Base-by-base conservation (phyloP, 495 filamentous ascomycete genomes). In the Cercophora newfieldiana region DNA sequence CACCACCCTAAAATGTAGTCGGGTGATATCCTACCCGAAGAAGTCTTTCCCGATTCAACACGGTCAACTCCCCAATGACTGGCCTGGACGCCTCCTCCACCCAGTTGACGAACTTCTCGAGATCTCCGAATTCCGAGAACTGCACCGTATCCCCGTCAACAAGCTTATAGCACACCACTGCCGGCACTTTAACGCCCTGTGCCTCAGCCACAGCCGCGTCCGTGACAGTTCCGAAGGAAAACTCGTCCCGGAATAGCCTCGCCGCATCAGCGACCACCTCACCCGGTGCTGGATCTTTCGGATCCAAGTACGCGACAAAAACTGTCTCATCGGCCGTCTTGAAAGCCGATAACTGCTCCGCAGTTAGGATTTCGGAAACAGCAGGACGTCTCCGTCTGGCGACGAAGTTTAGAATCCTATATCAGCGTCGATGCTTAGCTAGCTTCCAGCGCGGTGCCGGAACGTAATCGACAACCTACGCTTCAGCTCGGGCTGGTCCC, bases 11-110 rank as follows among this genome's bases (percentile, higher is more conserved):
- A 22, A 61, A 26, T 24, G 6, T 24, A 51, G 24, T 22, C 18
- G 10, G 10, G 3, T 44, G 2, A 51, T 1, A 21, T 70, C 78
- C 66, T 57, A 80, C 79, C 25, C 74, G 75, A 37, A 81, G 69
- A 16, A 79, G 75, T 18, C 71, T 63, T 21, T 74, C 65, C 29
- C 76, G 69, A 61, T 76, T 82, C 58, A 70, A 61, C 19, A 68
- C 68, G 1, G 72, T 80, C 57, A 83, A 72, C 61, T 83, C 80
- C 0, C 69, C 74, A 19, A 84, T 72, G 0, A 79, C 59, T 0
- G 67, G 71, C n/a, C 69, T 66, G 12, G 74, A 74, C 7, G 69
- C 71, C 16, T 69, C 72, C 31, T 73, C 63, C 7, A 82, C 59
- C 61, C 68, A 72, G 1, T 61, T 61, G 10, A 77, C 77, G 0